These are phyloP conservation scores for Candida tammaniensis DNA, from an alignment of 805 yeast genomes.

Conservation along the genomic window DNA sequence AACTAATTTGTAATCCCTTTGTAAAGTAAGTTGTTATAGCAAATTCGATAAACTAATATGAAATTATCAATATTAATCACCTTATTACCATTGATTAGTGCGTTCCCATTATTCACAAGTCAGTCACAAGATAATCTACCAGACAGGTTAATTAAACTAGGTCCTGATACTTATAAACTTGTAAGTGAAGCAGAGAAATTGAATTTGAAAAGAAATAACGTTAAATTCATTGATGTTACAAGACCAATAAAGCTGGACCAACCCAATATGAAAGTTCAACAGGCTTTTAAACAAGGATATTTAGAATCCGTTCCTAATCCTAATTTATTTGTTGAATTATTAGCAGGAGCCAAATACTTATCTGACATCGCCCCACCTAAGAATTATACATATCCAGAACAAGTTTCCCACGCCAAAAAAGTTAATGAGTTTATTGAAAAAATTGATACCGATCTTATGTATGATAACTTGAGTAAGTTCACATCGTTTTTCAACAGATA, in stretches of 20 bases:
- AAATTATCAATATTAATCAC: neutral
- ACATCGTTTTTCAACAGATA: conserved; percentile 74
- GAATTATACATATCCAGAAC: conserved; percentile 52
- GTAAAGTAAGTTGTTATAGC: too few species aligned
- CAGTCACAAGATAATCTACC: conserved; percentile 1
- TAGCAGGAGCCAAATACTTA: conserved; percentile 26
- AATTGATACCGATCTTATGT: conserved; percentile 48
- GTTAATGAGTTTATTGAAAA: conserved; percentile 41
- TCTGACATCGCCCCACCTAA: conserved; percentile 15
- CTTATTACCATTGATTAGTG: conserved; percentile 3
- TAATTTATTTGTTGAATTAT: conserved; percentile 13
- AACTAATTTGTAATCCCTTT: too few species aligned
- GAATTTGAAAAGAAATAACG: conserved; percentile 38
- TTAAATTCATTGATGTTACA: conserved; percentile 66
- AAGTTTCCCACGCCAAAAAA: conserved; percentile 29
- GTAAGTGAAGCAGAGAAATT: conserved; percentile 38
- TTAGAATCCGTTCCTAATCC: conserved; percentile 2
- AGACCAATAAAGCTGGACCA: conserved; percentile 31
- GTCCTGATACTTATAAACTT: conserved; percentile 28
- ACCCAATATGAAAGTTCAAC: conserved; percentile 27
- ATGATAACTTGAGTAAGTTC: conserved; percentile 55
- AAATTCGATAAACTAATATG: too few species aligned
- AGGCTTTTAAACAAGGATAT: conserved; percentile 28
- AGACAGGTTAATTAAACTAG: conserved; percentile 31
- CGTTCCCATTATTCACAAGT: conserved; percentile 11